A percentile compares a stretch with the other conserved stretches of the same genome.
Conservation (phyloP, 2,329 filamentous ascomycete species). For the Hypoxylon sp. region DNA sequence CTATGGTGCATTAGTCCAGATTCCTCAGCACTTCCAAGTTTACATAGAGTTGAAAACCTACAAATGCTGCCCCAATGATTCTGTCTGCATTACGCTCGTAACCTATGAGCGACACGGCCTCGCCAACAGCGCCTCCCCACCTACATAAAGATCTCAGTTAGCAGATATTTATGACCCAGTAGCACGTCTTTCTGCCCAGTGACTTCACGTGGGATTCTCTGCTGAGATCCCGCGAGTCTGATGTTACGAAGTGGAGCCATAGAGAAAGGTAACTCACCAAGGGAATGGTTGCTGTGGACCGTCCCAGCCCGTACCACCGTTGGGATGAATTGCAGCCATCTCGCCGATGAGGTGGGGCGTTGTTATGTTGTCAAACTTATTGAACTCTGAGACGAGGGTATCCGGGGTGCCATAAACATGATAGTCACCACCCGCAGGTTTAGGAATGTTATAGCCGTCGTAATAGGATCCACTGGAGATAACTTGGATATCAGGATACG, state of each 20-base stretch:
- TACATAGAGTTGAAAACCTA: constrained; percentile 31
- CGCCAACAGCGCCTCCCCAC: constrained; percentile 72
- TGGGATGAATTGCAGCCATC: constrained; percentile 65
- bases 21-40: not conserved
- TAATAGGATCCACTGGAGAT: constrained; percentile 63
- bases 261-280: constrained; percentile 51
- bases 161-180: not conserved
- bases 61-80: constrained; percentile 66
- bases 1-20: constrained; percentile 31
- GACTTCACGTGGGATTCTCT: not conserved
- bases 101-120: constrained; percentile 74
- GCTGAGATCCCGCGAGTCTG: not conserved
- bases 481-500: constrained; percentile 69
- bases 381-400: constrained; percentile 63
- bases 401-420: constrained; percentile 67
- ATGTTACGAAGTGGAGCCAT: not conserved
- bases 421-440: constrained; percentile 62
- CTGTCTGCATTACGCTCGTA: constrained; percentile 74
- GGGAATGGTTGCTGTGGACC: constrained; percentile 62
- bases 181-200: too few relatives aligned
- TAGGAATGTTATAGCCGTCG: constrained; percentile 60
- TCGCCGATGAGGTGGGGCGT: constrained; percentile 57
- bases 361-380: constrained; percentile 64
- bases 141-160: constrained; percentile 29
- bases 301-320: constrained; percentile 63